Base-by-base conservation (phyloP, 2,329 filamentous ascomycete species). In the Colletotrichum theobromicola region DNA sequence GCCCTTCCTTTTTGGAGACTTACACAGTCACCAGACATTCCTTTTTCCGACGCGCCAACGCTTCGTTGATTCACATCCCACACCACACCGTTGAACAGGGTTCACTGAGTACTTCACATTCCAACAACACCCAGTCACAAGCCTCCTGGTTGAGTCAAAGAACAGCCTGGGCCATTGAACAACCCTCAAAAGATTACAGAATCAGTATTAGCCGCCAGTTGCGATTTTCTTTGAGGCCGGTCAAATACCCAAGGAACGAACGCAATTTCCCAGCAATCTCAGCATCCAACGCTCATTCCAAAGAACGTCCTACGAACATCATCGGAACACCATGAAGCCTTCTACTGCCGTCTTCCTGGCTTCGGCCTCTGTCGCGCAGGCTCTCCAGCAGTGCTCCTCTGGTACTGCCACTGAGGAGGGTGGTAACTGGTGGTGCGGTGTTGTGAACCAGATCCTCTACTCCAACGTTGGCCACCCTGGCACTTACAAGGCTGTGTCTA, bases 361-460 rank as follows among this genome's bases (percentile, higher is more conserved):
- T 70, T 78, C 78, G 55, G 78, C 79, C 68, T 76, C 80, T 75
- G 70, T 82, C 77, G 79, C 79, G 26, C 77, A 80, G 30, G 83
- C 82, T 58, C 80, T 78, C 6, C 81, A 83, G 68, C 81, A 85
- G 76, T 86, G 85, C 77, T 79, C 42, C n/a, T 50, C 80, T 7
- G 83, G 83, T 37, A 80, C 37, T 7, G 78, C 81, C 32, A 76
- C 79, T 63, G 72, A 86, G 8, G 85, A 87, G 75, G 80, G 80
- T 30, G 90, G 90, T 75, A 94, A 94, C 83, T 92, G 84, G 85
- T 94, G 93, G 84, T 94, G 93, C 83, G 87, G 91, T 71, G 80
- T 88, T 50, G 92, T 95, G 72, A 84, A 89, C 72, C 89, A 91
- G 63, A 93, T 96, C 82, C 88, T 90, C n/a, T 75, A 95, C 83